Conservation (phyloP, 2,329 filamentous ascomycete species). For the Bisporella sp. region DNA sequence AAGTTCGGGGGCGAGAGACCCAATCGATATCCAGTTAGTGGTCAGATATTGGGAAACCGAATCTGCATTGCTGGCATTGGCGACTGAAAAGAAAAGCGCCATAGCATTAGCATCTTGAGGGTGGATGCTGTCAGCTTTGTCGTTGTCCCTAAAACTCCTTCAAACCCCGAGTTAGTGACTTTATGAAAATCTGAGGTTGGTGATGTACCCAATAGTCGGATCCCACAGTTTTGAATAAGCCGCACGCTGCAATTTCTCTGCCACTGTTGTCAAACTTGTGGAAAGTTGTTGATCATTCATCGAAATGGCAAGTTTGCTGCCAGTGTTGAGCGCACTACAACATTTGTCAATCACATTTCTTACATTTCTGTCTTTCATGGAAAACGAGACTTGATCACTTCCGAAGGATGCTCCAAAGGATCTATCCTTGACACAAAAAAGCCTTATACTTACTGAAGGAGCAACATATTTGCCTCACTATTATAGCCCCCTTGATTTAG, state of each 20-base stretch:
- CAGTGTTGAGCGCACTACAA: slow-evolving; percentile 35
- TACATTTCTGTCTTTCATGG: too few relatives aligned
- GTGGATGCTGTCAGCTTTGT: slow-evolving; percentile 45
- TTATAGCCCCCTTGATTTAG: slow-evolving; percentile 23
- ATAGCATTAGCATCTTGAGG: slow-evolving; percentile 56
- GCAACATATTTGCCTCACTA: slow-evolving; percentile 23
- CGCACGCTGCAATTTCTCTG: slow-evolving; percentile 13
- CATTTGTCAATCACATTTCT: too few relatives aligned
- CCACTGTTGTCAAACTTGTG: slow-evolving; percentile 10
- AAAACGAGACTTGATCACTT: too few relatives aligned
- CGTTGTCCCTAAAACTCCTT: slow-evolving; percentile 26
- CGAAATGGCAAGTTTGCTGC: slow-evolving; percentile 37
- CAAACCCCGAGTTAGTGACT: background rate
- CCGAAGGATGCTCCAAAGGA: too few relatives aligned
- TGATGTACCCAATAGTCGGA: slow-evolving; percentile 13
- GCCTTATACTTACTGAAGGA: slow-evolving; percentile 28
- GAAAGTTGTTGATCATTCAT: slow-evolving; percentile 21
- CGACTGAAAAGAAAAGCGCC: slow-evolving; percentile 32
- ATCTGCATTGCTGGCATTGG: slow-evolving; percentile 30
- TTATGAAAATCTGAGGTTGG: background rate
- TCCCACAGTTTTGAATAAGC: slow-evolving; percentile 19
- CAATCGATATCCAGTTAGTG: slow-evolving; percentile 44
- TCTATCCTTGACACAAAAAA: too few relatives aligned
- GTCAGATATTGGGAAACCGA: slow-evolving; percentile 20
- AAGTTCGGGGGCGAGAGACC: slow-evolving; percentile 48